Evolutionary conservation across 805 yeast genomes (phyloP).

Genomic region (Metschnikowia shivogae): DNA sequence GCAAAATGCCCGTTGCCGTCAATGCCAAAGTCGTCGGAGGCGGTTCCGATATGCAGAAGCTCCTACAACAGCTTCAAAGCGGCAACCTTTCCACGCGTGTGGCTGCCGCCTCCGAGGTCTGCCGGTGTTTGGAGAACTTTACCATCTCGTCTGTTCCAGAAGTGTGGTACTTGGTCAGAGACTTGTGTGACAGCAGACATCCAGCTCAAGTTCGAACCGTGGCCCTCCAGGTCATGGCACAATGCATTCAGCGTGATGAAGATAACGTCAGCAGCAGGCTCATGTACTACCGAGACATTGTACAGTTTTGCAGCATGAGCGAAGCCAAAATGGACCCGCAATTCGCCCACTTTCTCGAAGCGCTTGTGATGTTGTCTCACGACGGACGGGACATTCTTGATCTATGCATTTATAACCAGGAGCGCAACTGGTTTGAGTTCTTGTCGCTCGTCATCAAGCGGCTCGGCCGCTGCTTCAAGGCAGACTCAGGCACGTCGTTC

Average conservation of each 20-base stretch:
- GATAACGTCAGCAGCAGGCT: slow-evolving; percentile 44
- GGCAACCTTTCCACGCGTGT: slow-evolving; percentile 38
- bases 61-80: slow-evolving; percentile 35
- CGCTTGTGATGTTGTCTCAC: slow-evolving; percentile 45
- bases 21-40: slow-evolving; percentile 45
- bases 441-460: slow-evolving; percentile 9
- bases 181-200: slow-evolving; percentile 40
- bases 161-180: slow-evolving; percentile 68
- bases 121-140: slow-evolving; percentile 47
- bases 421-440: slow-evolving; percentile 21
- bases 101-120: slow-evolving; percentile 49
- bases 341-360: slow-evolving; percentile 46
- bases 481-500: slow-evolving; percentile 2
- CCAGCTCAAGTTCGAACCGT: slow-evolving; percentile 33
- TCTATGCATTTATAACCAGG: slow-evolving; percentile 42
- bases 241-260: slow-evolving; percentile 55
- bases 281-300: slow-evolving; percentile 58
- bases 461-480: slow-evolving; percentile 12
- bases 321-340: slow-evolving; percentile 42
- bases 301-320: slow-evolving; percentile 37
- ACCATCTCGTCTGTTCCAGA: slow-evolving; percentile 62
- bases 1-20: slow-evolving; percentile 22
- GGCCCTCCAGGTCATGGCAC: slow-evolving; percentile 49
- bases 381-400: slow-evolving; percentile 53
- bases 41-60: slow-evolving; percentile 36